phyloP scores from a whole-genome alignment of 805 yeast species.

The Lipomyces spencermartinsiae region DNA sequence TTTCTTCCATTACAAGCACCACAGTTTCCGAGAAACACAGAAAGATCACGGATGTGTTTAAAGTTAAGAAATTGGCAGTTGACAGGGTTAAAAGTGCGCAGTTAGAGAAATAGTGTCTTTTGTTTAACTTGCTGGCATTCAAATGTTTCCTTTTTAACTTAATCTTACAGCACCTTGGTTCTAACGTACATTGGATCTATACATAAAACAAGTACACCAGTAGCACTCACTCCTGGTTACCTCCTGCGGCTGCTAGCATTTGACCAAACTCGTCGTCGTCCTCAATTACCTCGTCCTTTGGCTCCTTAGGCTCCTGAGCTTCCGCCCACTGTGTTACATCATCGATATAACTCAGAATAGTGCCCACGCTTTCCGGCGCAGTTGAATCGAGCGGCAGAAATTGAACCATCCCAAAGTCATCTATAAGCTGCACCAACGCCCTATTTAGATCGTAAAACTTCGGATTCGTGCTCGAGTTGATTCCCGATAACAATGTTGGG shows the following conservation, averaged over 20 bases:
- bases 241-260: not conserved
- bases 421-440: conserved; percentile 87
- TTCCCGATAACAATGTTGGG: conserved; percentile 71
- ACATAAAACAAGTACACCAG: not conserved
- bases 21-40: not conserved
- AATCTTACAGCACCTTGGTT: not conserved
- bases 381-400: conserved; percentile 87
- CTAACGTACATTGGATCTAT: not conserved
- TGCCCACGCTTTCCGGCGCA: conserved; percentile 74
- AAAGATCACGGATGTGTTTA: conserved; percentile 27
- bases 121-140: not conserved
- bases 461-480: conserved; percentile 59
- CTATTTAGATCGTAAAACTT: conserved; percentile 74
- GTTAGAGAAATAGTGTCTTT: not conserved
- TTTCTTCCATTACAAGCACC: not conserved
- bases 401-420: conserved; percentile 99
- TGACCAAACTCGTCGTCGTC: conserved; percentile 50
- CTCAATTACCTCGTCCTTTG: conserved; percentile 70
- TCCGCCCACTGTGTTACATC: conserved; percentile 99
- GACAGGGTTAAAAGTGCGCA: not conserved
- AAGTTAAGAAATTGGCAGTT: conserved; percentile 9
- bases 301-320: conserved; percentile 95
- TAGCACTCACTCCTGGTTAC: not conserved
- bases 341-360: conserved; percentile 89
- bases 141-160: not conserved